Conservation (phyloP, 2,329 filamentous ascomycete species). For the Arthroderma sp. region DNA sequence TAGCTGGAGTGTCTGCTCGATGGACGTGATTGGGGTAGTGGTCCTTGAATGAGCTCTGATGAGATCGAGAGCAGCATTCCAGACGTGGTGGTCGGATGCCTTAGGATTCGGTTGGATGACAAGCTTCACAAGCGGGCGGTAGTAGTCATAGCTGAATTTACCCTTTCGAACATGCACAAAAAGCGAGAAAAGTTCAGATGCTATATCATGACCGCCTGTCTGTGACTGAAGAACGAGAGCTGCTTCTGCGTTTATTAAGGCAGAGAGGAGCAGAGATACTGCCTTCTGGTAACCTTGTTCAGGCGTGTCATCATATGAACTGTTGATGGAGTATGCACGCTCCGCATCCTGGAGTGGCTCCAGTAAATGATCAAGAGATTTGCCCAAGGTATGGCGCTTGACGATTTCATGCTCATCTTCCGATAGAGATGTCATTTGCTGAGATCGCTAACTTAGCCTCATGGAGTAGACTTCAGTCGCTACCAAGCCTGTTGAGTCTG, state of each 20-base stretch:
- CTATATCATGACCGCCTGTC: neutral
- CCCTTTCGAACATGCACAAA: conserved; percentile 2
- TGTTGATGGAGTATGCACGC: neutral
- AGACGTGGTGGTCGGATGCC: conserved; percentile 3
- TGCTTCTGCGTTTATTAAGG: neutral
- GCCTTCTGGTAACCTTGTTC: no score
- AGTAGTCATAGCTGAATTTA: conserved; percentile 5
- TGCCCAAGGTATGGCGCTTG: neutral
- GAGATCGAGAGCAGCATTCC: conserved; percentile 3
- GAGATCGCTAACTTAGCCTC: no score
- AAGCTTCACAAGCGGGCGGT: conserved; percentile 4
- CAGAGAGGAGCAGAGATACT: conserved; percentile 2
- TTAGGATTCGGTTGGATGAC: conserved; percentile 5
- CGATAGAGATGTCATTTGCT: neutral
- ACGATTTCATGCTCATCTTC: neutral
- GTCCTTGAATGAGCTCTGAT: conserved; percentile 3
- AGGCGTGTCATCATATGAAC: conserved; percentile 23
- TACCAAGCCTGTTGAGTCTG: no score
- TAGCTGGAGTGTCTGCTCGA: conserved; percentile 15
- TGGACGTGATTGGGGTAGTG: neutral
- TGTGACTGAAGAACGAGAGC: conserved; percentile 1
- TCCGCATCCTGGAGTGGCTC: neutral
- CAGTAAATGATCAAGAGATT: conserved; percentile 1
- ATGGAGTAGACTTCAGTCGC: no score
- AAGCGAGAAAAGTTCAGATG: neutral